phyloP scores from a whole-genome alignment of 164 flowering plant genomes.

The Santalum album region DNA sequence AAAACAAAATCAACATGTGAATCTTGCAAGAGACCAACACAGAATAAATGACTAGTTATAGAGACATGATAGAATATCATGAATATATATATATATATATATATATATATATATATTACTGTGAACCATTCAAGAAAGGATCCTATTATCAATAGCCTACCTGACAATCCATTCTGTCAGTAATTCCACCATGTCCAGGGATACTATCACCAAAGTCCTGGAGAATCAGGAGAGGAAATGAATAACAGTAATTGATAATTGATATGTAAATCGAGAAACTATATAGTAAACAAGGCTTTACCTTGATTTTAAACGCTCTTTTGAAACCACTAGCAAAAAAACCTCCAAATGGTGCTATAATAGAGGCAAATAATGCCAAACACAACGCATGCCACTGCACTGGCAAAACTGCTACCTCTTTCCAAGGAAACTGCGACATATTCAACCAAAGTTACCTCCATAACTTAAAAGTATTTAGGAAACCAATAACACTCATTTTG shows the following conservation, averaged over 20 bases:
- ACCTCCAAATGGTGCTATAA: slow-evolving; percentile 99
- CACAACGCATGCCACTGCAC: slow-evolving; percentile 92
- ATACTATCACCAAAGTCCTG: slow-evolving; percentile 99
- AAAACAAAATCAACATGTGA: too few relatives aligned
- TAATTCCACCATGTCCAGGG: slow-evolving; percentile 99
- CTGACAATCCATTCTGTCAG: slow-evolving; percentile 99
- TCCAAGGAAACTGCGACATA: slow-evolving; percentile 74
- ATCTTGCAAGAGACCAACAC: too few relatives aligned
- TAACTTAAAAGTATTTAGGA: neutral
- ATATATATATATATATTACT: too few relatives aligned
- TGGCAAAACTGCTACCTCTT: slow-evolving; percentile 62
- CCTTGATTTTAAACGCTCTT: slow-evolving; percentile 95
- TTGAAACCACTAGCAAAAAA: slow-evolving; percentile 98
- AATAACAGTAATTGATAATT: neutral
- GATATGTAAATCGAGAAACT: neutral
- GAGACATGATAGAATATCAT: too few relatives aligned
- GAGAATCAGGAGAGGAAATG: neutral
- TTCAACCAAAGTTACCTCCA: neutral
- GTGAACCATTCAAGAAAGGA: neutral
- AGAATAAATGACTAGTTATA: too few relatives aligned
- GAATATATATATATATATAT: too few relatives aligned
- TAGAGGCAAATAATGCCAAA: slow-evolving; percentile 85
- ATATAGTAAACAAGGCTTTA: slow-evolving; percentile 12
- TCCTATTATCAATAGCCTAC: slow-evolving; percentile 20
- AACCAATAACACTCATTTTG: too few relatives aligned